Evolutionary conservation across 306 rosid species (phyloP), one percentile per base, ranked within the genome.

Genomic region (Arachis hypogaea): DNA sequence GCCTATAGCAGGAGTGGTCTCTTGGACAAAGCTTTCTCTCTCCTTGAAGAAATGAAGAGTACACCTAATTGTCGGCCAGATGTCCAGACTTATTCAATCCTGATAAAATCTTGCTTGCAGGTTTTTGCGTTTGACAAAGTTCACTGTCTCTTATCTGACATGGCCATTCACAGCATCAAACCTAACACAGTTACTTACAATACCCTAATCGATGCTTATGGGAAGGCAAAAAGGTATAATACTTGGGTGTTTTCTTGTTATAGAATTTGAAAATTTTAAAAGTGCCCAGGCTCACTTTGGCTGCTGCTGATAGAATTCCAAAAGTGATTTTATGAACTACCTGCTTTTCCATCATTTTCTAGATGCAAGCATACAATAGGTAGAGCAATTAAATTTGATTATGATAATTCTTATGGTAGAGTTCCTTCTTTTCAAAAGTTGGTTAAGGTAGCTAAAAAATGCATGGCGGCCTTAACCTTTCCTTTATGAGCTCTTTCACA

Each of bases 101-200:
- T 93, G 61, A 86, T 93, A 52, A 93, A 91, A 74, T 93, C 98
- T 44, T 93, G 97, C 81, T 77, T 93, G 79, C 91, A 89, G 69
- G 78, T 84, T 82, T 88, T 74, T 78, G 83, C 89, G 49, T 89
- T 82, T n/a, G 93, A 89, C 76, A 89, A 86, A 77, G 97, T 92
- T 66, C 86, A 88, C 52, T 65, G 61, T 67, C 80, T 93, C 69
- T 90, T 91, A 61, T 89, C 91, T 33, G 95, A 91, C 85, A 91
- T 93, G 98, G 87, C 22, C 77, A 54, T 47, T 81, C 80, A 43
- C 60, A 89, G 91, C 75, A 84, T 93, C 78, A 91, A 78, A 80
- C 97, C 98, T 29, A 93, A 86, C 88, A 85, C 86, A 5, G 84
- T 93, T 75, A 91, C 98, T 10, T 93, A 88, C 78, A 93, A 91